Evolutionary conservation across 768 basidiomycete genomes (phyloP).

Genomic region (Mycena amicta): DNA sequence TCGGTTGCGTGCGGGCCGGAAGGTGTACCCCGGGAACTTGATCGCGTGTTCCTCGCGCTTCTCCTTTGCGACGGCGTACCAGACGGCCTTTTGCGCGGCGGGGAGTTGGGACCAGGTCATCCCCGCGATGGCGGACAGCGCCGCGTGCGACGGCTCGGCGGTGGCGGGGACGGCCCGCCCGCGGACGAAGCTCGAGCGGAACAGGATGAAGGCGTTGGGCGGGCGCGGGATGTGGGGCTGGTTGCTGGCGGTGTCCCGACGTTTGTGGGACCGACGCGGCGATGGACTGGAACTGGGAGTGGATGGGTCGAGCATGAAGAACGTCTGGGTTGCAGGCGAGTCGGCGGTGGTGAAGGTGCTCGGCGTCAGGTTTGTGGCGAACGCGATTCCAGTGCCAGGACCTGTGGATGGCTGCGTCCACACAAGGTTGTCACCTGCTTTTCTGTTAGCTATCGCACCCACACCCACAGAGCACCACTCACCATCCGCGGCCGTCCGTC

Average conservation of each 20-base stretch:
- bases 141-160: constrained; percentile 58
- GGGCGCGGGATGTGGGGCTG: constrained; percentile 53
- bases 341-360: constrained; percentile 42
- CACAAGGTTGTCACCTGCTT: constrained; percentile 37
- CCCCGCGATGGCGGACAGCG: constrained; percentile 58
- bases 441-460: neutral
- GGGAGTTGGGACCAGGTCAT: constrained; percentile 54
- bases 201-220: constrained; percentile 63
- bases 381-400: constrained; percentile 40
- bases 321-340: constrained; percentile 21
- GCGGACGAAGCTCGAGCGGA: constrained; percentile 59
- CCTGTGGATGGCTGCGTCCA: constrained; percentile 42
- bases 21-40: constrained; percentile 43
- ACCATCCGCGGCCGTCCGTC: constrained; percentile 19
- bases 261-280: constrained; percentile 12
- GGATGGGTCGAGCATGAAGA: constrained; percentile 49
- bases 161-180: constrained; percentile 52
- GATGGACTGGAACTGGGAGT: constrained; percentile 15
- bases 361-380: constrained; percentile 55
- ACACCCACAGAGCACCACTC: neutral
- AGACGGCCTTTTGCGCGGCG: constrained; percentile 45
- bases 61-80: constrained; percentile 49
- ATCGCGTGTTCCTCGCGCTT: constrained; percentile 49
- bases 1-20: constrained; percentile 31
- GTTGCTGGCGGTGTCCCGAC: neutral